Conservation (phyloP, 768 basidiomycete species). For the Dictyophora rubrovolvata region DNA sequence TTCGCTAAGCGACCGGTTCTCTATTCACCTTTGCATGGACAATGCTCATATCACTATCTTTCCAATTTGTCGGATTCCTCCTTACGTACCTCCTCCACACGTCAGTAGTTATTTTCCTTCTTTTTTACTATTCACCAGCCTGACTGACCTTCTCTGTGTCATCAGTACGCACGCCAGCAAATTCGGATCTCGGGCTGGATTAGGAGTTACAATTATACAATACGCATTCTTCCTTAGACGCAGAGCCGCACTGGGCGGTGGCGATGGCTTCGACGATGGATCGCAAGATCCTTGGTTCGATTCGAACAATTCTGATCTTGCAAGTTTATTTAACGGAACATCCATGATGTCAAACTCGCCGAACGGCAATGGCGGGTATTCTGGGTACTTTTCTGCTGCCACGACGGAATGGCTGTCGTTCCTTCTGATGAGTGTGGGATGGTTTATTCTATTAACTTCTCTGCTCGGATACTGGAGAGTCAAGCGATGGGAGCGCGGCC, state of each 20-base stretch:
- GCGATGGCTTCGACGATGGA: constrained; percentile 23
- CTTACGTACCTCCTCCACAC: constrained; percentile 90
- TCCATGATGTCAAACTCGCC: neutral
- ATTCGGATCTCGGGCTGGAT: constrained; percentile 85
- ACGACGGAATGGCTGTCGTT: constrained; percentile 88
- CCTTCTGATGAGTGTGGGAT: constrained; percentile 85
- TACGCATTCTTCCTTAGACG: constrained; percentile 68
- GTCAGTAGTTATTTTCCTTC: neutral
- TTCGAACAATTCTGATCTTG: neutral
- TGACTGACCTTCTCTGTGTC: constrained; percentile 24
- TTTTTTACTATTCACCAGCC: neutral
- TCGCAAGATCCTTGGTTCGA: neutral
- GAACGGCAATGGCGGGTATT: neutral
- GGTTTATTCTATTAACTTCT: constrained; percentile 86
- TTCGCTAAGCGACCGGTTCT: constrained; percentile 43
- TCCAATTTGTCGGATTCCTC: constrained; percentile 91
- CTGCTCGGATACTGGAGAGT: constrained; percentile 74
- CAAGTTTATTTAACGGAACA: constrained; percentile 1
- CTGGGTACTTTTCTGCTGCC: constrained; percentile 13
- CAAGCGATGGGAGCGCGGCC: constrained; percentile 72
- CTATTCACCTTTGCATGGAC: constrained; percentile 76
- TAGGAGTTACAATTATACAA: constrained; percentile 93
- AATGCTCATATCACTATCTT: constrained; percentile 82
- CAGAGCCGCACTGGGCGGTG: constrained; percentile 36
- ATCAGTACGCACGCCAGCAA: constrained; percentile 79